Conservation (phyloP, 257 asterid species). For the Ilex asprella region DNA sequence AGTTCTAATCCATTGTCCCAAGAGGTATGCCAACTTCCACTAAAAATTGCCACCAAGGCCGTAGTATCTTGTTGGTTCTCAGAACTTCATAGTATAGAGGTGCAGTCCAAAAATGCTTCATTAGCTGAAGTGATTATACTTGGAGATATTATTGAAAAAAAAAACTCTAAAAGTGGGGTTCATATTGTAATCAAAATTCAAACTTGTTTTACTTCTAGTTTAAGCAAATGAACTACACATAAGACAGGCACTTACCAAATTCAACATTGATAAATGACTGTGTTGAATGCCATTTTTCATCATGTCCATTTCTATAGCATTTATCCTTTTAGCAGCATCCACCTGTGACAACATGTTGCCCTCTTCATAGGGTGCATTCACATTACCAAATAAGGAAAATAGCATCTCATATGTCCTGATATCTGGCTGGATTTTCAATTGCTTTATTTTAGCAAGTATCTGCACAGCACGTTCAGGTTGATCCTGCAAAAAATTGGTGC, state of each 20-base stretch:
- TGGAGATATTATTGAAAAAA: neutral
- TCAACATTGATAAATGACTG: slow-evolving; percentile 50
- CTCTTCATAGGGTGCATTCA: slow-evolving; percentile 69
- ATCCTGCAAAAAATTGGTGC: slow-evolving; percentile 54
- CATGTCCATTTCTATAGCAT: slow-evolving; percentile 84
- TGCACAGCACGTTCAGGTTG: slow-evolving; percentile 67
- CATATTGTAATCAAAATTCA: neutral
- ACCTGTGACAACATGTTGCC: slow-evolving; percentile 52
- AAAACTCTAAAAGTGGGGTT: neutral
- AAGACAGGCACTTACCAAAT: slow-evolving; percentile 47
- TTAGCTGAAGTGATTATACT: too few relatives aligned
- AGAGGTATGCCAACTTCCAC: too few relatives aligned
- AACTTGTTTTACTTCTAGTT: neutral
- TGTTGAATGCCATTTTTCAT: slow-evolving; percentile 65
- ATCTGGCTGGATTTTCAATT: slow-evolving; percentile 46
- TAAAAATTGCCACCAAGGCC: too few relatives aligned
- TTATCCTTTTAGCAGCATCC: slow-evolving; percentile 65
- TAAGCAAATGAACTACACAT: slow-evolving; percentile 9
- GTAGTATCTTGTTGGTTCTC: too few relatives aligned
- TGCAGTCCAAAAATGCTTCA: too few relatives aligned
- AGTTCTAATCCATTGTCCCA: too few relatives aligned
- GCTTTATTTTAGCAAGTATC: slow-evolving; percentile 53
- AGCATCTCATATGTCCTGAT: slow-evolving; percentile 67
- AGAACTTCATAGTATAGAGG: too few relatives aligned
- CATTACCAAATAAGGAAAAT: slow-evolving; percentile 73